Evolutionary conservation across 148 eudicot species (phyloP).

Genomic region (Polygonum aviculare): DNA sequence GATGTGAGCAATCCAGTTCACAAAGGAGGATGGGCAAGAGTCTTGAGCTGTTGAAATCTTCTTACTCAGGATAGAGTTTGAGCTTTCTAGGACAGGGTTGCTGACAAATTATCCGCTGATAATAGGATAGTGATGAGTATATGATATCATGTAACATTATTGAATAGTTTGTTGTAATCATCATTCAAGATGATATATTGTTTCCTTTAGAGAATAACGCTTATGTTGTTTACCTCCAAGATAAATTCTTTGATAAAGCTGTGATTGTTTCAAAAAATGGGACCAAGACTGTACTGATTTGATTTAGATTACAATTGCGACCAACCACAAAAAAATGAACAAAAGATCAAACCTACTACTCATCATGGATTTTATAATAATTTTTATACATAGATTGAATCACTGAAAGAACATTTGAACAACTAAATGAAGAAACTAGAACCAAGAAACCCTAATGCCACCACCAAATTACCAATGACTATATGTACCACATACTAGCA

Average conservation of each 20-base stretch:
- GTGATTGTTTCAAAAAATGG: not conserved
- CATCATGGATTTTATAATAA: not conserved
- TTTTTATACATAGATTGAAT: not conserved
- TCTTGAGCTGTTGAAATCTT: not conserved
- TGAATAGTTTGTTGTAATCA: not conserved
- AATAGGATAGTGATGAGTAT: not conserved
- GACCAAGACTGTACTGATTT: not conserved
- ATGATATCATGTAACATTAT: not conserved
- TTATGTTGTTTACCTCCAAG: not conserved
- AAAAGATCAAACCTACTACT: not conserved
- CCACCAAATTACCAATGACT: constrained; percentile 2
- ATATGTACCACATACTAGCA: not conserved
- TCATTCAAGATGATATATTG: not conserved
- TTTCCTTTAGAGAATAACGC: not conserved
- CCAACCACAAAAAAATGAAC: not conserved
- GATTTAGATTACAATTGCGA: constrained; percentile 1
- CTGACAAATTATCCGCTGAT: not conserved
- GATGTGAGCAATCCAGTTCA: constrained; percentile 21
- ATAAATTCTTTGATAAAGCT: not conserved
- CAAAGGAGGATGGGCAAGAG: not conserved
- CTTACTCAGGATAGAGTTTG: not conserved
- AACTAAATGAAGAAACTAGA: not conserved
- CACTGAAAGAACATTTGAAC: not conserved
- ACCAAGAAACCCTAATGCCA: not conserved
- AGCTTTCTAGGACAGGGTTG: not conserved